Conservation (phyloP, 345 rosid species). For the Murraya koenigii region DNA sequence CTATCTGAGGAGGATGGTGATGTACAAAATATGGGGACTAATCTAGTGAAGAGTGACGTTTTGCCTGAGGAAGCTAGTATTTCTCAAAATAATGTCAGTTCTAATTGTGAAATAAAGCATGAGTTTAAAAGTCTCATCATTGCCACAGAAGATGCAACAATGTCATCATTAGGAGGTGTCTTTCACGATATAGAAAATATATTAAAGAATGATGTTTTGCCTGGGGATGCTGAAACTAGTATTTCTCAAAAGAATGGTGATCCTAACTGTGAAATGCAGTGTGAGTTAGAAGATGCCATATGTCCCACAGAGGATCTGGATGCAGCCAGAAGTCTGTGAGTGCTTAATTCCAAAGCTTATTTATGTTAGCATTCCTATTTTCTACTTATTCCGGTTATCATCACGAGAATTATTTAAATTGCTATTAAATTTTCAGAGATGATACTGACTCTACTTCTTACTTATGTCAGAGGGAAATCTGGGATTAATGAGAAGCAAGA, state of each 20-base stretch:
- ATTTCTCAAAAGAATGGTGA: background rate
- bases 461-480: slow-evolving; percentile 36
- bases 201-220: background rate
- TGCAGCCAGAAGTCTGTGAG: slow-evolving; percentile 37
- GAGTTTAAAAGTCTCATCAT: background rate
- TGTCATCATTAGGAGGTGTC: background rate
- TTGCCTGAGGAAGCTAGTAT: slow-evolving; percentile 29
- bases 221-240: slow-evolving; percentile 5
- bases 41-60: slow-evolving; percentile 15
- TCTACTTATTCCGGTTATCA: background rate
- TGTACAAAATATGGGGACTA: slow-evolving; percentile 22
- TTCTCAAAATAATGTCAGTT: slow-evolving; percentile 15
- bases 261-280: slow-evolving; percentile 2
- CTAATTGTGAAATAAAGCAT: slow-evolving; percentile 13
- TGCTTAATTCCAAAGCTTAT: slow-evolving; percentile 16
- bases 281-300: background rate
- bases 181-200: background rate
- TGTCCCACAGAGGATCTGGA: slow-evolving; percentile 30
- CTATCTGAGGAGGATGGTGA: slow-evolving; percentile 15
- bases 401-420: background rate
- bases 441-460: background rate
- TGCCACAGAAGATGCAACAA: background rate
- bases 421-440: background rate
- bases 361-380: slow-evolving; percentile 9
- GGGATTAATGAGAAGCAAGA: slow-evolving; percentile 40